A percentile compares a stretch with the other conserved stretches of the same genome.
Evolutionary conservation across 1,139 yeast species (phyloP).

Genomic region (Kodamaea ohmeri): DNA sequence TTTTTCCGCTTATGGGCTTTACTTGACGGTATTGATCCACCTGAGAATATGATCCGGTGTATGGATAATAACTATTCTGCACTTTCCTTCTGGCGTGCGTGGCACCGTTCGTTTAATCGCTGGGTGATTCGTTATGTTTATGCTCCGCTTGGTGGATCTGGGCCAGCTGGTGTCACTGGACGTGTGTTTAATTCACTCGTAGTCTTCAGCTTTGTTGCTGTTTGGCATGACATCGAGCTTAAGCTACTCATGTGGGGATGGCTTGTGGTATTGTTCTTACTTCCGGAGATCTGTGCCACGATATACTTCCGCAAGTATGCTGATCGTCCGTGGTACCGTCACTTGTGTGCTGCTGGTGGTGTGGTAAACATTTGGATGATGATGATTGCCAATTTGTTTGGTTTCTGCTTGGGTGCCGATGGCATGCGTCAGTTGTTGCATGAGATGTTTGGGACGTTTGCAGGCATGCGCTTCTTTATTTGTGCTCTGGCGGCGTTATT

Average conservation of each 20-base stretch:
- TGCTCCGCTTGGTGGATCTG: constrained; percentile 83
- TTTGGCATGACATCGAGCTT: constrained; percentile 97
- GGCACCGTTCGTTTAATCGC: constrained; percentile 93
- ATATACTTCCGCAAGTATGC: constrained; percentile 40
- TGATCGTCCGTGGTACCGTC: constrained; percentile 69
- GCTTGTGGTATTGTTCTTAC: constrained; percentile 78
- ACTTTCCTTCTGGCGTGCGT: constrained; percentile 94
- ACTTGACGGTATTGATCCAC: constrained; percentile 89
- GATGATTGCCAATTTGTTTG: constrained; percentile 95
- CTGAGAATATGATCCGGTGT: constrained; percentile 96
- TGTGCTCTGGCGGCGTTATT: constrained; percentile 66
- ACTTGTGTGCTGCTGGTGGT: constrained; percentile 82
- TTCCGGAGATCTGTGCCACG: constrained; percentile 84
- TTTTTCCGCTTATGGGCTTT: constrained; percentile 90
- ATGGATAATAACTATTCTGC: constrained; percentile 94
- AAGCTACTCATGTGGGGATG: constrained; percentile 92
- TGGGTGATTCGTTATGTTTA: constrained; percentile 86
- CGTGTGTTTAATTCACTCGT: constrained; percentile 73
- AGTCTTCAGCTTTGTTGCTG: constrained; percentile 94
- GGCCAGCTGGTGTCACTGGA: constrained; percentile 35
- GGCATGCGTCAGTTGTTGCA: constrained; percentile 67
- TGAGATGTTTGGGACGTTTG: constrained; percentile 68
- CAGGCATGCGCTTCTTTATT: constrained; percentile 67
- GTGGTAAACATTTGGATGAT: constrained; percentile 92
- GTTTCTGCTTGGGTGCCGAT: constrained; percentile 89